Base-by-base conservation (phyloP, 2,329 filamentous ascomycete genomes). In the Dendrostoma leiphaemia region DNA sequence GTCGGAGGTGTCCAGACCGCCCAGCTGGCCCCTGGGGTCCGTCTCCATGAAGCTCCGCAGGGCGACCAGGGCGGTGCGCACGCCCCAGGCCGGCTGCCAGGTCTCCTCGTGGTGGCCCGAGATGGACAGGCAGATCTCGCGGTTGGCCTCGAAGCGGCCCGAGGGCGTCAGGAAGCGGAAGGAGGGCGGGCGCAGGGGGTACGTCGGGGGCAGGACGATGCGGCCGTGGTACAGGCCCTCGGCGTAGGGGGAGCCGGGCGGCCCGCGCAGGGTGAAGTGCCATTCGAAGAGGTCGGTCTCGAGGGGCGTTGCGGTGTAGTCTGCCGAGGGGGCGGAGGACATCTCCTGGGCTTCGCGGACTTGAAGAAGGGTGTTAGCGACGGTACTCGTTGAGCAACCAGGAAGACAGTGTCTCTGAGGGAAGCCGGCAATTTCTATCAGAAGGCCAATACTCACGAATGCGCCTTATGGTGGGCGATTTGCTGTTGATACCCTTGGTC, bases 1-100 rank as follows among this genome's bases (percentile, higher is more conserved):
- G 17, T 87, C 85, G 24, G 76, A 82, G 3, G 87, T 87, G 61
- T 97, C 92, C 63, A 97, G 77, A 0, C 94, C 94, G 12, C 94
- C 94, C 1, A 99, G 77, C 74, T 97, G 94, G 1, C 94, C 94
- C 62, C 83, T 84, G 8, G 89, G 85, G 62, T 93, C 90, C 3
- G 88, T 92, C 69, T 95, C 91, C 91, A 99, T 97, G 71, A 97
- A 97, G 62, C 84, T 88, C 51, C 94, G 77, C 46, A 97, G 83
- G 13, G 84, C 84, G 38, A 86, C 82, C 6, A 99, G 74, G 15
- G 94, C 93, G 4, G 94, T 97, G 56, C 94, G 82, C 9, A 99
- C 88, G 0, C 94, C 94, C 94, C 94, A 99, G 1, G 94, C 94
- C 0, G 94, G 94, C 79, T 97, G 93, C 94, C 94, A 99, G 15